Conservation (phyloP, 2,329 filamentous ascomycete genomes). For the Penicillium sp. region DNA sequence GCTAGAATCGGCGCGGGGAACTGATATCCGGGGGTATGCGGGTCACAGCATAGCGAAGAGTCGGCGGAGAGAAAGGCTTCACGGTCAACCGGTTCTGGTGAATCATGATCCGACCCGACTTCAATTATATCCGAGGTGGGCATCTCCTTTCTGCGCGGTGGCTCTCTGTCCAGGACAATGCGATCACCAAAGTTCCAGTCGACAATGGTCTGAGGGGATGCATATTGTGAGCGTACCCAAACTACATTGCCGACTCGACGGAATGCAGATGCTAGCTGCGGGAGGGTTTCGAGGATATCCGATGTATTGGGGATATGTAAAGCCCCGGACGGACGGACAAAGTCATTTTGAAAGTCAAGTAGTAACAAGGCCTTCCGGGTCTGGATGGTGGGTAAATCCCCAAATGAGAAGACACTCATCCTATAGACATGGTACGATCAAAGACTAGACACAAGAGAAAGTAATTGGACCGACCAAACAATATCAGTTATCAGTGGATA, state of each 20-base stretch:
- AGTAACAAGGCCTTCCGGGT: conserved; percentile 72
- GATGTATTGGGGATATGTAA: conserved; percentile 64
- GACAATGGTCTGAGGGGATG: conserved; percentile 58
- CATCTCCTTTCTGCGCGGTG: conserved; percentile 8
- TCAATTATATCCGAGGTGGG: conserved; percentile 24
- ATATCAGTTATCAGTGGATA: not conserved
- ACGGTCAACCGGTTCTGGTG: conserved; percentile 33
- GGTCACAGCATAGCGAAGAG: conserved; percentile 40
- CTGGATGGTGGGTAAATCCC: conserved; percentile 50
- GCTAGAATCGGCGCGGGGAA: conserved; percentile 52
- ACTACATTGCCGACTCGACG: conserved; percentile 72
- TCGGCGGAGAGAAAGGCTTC: conserved; percentile 46
- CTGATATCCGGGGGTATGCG: conserved; percentile 47
- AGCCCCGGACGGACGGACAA: conserved; percentile 67
- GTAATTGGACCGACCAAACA: not conserved
- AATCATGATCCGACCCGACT: conserved; percentile 20
- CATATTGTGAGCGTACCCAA: conserved; percentile 79
- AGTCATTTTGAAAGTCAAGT: conserved; percentile 89
- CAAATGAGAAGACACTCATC: conserved; percentile 36
- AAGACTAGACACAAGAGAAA: not conserved
- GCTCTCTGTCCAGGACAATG: conserved; percentile 41
- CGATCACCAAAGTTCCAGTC: conserved; percentile 50
- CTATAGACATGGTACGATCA: conserved; percentile 28
- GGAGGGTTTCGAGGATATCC: conserved; percentile 66
- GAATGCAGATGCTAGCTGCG: conserved; percentile 68